Evolutionary conservation across 257 asterid species (phyloP), one percentile per base, ranked within the genome.

Genomic region (Rubia yunnanensis): DNA sequence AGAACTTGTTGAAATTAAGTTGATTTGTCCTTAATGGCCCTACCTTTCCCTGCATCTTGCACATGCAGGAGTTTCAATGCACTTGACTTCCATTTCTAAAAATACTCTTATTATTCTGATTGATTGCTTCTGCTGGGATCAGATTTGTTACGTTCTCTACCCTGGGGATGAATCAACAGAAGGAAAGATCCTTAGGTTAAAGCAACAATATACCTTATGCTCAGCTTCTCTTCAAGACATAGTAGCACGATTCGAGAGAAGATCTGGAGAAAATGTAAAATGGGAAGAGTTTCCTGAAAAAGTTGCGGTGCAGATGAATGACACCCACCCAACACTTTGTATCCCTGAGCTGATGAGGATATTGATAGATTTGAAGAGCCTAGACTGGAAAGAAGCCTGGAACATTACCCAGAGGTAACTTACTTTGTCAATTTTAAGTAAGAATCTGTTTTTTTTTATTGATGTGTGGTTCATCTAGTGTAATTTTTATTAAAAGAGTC

Each of bases 251-350:
- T 89, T 84, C 74, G 96, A 89, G 79, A 86, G 79, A 78, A 85
- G 95, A 83, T 84, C 88, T 50, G 78, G 76, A 60, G 87, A 76
- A 69, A 72, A 70, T 38, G 76, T 77, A 55, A 85, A 73, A 70
- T 89, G 95, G 95, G 92, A 86, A 66, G 84, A 83, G 52, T 84
- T 89, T 76, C 89, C 96, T 64, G 94, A 86, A 77, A 88, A 89
- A 78, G 96, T 86, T 73, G 94, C 95, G 68, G 92, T 89, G 77
- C 96, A 89, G 84, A 89, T 86, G 95, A 89, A 89, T 68, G 96
- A 89, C 67, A 89, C 95, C 22, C 96, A 89, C 78, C 96, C 96
- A 76, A 89, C 96, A 11, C 86, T 89, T 36, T 89, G 94, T 71
- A 89, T 86, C 55, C 96, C 95, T 1, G 96, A 89, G 79, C 80